phyloP scores from a whole-genome alignment of 2,329 filamentous ascomycete species.

The Rasamsonia emersonii region DNA sequence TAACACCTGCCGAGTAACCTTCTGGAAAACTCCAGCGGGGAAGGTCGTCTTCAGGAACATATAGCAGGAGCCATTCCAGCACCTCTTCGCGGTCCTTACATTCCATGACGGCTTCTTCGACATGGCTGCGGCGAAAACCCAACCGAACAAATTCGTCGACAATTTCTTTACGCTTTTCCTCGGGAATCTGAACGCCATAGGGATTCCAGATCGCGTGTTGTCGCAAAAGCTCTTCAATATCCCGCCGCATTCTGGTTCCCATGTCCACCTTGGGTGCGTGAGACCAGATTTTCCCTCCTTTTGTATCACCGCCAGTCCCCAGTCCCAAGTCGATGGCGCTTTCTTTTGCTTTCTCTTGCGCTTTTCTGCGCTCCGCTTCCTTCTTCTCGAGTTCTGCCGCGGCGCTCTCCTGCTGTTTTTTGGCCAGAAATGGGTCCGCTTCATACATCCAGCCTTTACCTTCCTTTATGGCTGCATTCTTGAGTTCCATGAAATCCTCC shows the following conservation, averaged over 20 bases:
- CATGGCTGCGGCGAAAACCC: conserved; percentile 81
- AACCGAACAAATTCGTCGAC: conserved; percentile 67
- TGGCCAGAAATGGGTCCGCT: conserved; percentile 80
- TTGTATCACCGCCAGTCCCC: conserved; percentile 26
- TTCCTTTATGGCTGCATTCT: conserved; percentile 68
- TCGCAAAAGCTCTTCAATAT: conserved; percentile 72
- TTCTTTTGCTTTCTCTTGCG: conserved; percentile 56
- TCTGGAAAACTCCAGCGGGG: conserved; percentile 87
- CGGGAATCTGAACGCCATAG: conserved; percentile 58
- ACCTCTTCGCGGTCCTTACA: conserved; percentile 91
- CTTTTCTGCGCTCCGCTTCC: conserved; percentile 58
- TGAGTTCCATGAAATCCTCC: conserved; percentile 71
- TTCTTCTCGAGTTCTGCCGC: conserved; percentile 71
- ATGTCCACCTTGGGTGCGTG: conserved; percentile 87
- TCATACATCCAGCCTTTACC: conserved; percentile 85
- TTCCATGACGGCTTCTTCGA: conserved; percentile 75
- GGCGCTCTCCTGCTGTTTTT: conserved; percentile 70
- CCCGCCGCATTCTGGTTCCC: conserved; percentile 68
- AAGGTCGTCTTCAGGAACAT: conserved; percentile 95
- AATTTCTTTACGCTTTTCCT: conserved; percentile 49
- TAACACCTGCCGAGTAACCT: conserved; percentile 82
- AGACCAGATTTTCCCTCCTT: conserved; percentile 65
- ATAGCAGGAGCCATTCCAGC: conserved; percentile 90
- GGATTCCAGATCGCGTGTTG: conserved; percentile 81
- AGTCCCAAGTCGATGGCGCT: conserved; percentile 50